Evolutionary conservation across 345 rosid genomes (phyloP), one percentile per base, ranked within the genome.

Genomic region (Eucalyptus marginata): DNA sequence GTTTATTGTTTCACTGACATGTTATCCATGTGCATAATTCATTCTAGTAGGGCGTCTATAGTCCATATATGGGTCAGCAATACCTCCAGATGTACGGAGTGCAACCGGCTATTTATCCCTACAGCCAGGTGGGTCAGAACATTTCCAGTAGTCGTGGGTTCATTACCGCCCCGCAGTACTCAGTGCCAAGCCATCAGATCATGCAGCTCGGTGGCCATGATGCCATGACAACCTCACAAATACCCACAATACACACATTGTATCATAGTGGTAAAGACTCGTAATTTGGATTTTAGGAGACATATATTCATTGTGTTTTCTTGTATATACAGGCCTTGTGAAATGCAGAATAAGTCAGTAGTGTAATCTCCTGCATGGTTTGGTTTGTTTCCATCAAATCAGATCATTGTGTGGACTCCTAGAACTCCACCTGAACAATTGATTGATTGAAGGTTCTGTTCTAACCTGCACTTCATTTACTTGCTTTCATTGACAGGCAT

Each of bases 61-160:
- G 93, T 89, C 98, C 98, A 59, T 96, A 97, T 88, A 86, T 92
- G 87, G 96, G 94, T 44, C 99, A 97, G 90, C 99, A 95, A 87
- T 95, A 97, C 94, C 94, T 97, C 94, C 99, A 94, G 91, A 88
- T 96, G 68, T 98, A 98, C 83, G 99, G 99, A 91, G 93, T 94
- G 47, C 98, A 98, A 44, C 96, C 99, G 56, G 92, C 97, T 20
- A 86, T 95, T 59, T 97, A 96, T 93, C 97, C 98, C 54, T 95
- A 93, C 66, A 97, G 98, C 40, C 99, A 96, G 90, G 6, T 95
- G 90, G 94, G 95, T 89, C 99, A 94, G 88, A 92, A 90, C 52
- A 88, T 96, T 89, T 93, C 98, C 97, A 59, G 86, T 96, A 9
- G 88, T 94, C 80, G 98, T 94, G 87, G 97, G 97, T 84, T 97